phyloP scores from a whole-genome alignment of 352 stramenopile species.

The Phytophthora pluvialis region DNA sequence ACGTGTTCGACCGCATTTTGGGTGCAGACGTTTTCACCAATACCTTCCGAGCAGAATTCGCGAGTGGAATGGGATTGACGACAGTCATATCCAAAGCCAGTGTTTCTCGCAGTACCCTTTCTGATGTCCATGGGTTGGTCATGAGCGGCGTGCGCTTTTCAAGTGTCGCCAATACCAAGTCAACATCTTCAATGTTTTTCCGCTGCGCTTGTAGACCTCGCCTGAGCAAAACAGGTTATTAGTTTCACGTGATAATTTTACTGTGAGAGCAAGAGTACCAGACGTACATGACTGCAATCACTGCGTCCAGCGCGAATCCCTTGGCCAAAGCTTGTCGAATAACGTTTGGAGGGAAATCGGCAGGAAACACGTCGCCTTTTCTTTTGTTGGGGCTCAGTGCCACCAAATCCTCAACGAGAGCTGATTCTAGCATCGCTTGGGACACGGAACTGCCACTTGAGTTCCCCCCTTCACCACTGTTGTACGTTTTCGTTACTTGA shows the following conservation, averaged over 20 bases:
- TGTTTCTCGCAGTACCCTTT: slow-evolving; percentile 40
- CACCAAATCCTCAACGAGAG: slow-evolving; percentile 52
- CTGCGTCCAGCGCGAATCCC: slow-evolving; percentile 56
- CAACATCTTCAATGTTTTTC: slow-evolving; percentile 43
- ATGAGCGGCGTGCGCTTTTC: slow-evolving; percentile 56
- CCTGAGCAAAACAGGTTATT: slow-evolving; percentile 25
- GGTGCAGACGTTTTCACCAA: background rate
- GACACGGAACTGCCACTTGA: slow-evolving; percentile 30
- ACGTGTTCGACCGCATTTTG: slow-evolving; percentile 12
- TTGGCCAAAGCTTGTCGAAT: slow-evolving; percentile 61
- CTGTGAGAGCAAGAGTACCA: background rate
- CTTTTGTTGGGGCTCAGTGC: slow-evolving; percentile 53
- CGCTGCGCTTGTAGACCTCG: slow-evolving; percentile 59
- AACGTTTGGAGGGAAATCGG: slow-evolving; percentile 50
- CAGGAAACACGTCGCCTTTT: slow-evolving; percentile 56
- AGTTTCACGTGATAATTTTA: no score
- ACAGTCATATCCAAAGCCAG: background rate
- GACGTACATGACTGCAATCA: slow-evolving; percentile 64
- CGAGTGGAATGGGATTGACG: background rate
- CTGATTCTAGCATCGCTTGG: slow-evolving; percentile 46
- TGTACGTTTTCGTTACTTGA: slow-evolving; percentile 39
- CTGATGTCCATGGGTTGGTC: slow-evolving; percentile 57
- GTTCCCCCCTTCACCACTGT: slow-evolving; percentile 13
- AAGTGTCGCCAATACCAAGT: slow-evolving; percentile 51
- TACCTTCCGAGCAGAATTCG: background rate